phyloP scores from a whole-genome alignment of 192 early-diverging fungal genomes.

The Coemansia sp. region DNA sequence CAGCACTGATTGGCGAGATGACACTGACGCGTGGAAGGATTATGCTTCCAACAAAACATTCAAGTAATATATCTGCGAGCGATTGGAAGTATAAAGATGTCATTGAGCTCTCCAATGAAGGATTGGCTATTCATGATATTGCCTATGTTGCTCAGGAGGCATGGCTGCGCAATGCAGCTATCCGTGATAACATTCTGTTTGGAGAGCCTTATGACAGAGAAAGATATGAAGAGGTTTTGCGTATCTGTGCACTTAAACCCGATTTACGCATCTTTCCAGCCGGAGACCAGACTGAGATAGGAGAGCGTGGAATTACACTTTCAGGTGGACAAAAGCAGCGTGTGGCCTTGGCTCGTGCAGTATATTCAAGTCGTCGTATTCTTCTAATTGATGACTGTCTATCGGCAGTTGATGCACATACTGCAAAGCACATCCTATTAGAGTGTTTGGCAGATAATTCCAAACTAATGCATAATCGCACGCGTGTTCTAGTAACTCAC shows the following conservation, averaged over 20 bases:
- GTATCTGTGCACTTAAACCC: constrained; percentile 71
- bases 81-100: constrained; percentile 6
- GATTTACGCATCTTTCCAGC: constrained; percentile 80
- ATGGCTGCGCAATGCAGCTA: constrained; percentile 66
- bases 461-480: constrained; percentile 68
- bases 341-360: constrained; percentile 78
- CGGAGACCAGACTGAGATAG: constrained; percentile 87
- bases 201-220: constrained; percentile 61
- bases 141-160: constrained; percentile 82
- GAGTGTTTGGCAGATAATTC: constrained; percentile 63
- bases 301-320: constrained; percentile 74
- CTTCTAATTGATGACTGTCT: constrained; percentile 82
- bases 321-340: constrained; percentile 82
- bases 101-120: constrained; percentile 18
- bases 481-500: constrained; percentile 84
- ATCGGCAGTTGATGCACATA: constrained; percentile 91
- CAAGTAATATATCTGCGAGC: neutral
- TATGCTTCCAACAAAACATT: constrained; percentile 8
- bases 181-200: constrained; percentile 80
- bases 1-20: constrained; percentile 78
- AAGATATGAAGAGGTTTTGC: constrained; percentile 72
- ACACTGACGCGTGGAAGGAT: constrained; percentile 18
- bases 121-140: constrained; percentile 52
- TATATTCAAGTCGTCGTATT: constrained; percentile 65
- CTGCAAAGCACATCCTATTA: constrained; percentile 77